Evolutionary conservation across 139 green algal species (phyloP), one percentile per base, ranked within the genome.

Genomic region (Chlamydomonas sp.): DNA sequence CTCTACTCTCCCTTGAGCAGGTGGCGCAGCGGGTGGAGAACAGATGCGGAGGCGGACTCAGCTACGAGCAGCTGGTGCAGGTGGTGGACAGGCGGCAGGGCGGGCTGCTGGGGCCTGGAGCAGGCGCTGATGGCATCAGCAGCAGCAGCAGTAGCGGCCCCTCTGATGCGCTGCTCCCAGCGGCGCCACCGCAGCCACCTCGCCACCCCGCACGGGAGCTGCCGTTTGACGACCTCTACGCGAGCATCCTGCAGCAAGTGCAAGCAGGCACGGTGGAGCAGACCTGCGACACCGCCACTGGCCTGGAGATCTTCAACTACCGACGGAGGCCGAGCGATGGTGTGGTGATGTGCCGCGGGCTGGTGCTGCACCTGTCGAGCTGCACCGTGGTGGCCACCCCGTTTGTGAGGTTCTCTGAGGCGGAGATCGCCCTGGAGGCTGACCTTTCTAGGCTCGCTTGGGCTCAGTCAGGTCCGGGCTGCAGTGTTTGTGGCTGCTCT

Each of bases 271-370:
- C 24, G 8, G 70, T 81, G 49, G 63, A 77, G 31, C 20, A 48
- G 1, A 61, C n/a, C 1, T 43, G 50, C 30, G 64, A 77, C 3
- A 2, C 35, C 36, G 43, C 16, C 29, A 70, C 37, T 0, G 70
- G 66, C 22, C 62, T 81, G 13, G 50, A 81, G 54, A 43, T 81
- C 1, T 77, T 72, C 65, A 74, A 54, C 67, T 81, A 77, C 69
- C 48, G 26, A 5, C 43, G 20, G 43, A 26, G 16, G 16, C 43
- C 13, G 43, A 26, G 16, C 20, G 43, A 54, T 26, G 43, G 43
- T 54, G 43, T 2, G 54, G 78, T 54, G 72, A 78, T 61, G 54
- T 82, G 35, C 76, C 78, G 43, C 71, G n/a, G n/a, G n/a, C n/a
- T n/a, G n/a, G n/a, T n/a, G n/a, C n/a, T n/a, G n/a, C n/a, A n/a